Conservation (phyloP, 208 protist genomes). For the Acanthamoeba lugdunensis region DNA sequence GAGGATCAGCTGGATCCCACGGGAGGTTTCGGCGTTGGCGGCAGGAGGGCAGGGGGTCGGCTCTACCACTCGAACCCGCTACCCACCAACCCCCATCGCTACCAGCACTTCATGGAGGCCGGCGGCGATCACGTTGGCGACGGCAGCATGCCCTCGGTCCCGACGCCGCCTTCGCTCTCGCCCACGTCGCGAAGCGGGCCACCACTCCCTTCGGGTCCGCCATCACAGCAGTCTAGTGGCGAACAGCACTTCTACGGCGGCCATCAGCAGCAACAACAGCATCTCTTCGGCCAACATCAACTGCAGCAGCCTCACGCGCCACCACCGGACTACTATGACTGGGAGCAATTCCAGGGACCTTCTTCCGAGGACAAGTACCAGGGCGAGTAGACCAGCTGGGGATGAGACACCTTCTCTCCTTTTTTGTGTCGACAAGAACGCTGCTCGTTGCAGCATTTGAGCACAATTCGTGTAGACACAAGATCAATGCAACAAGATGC, state of each 20-base stretch:
- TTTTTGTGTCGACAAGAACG: neutral
- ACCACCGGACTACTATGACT: neutral
- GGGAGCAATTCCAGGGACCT: neutral
- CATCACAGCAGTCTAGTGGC: neutral
- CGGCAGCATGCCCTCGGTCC: neutral
- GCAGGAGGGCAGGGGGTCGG: neutral
- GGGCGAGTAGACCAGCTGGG: neutral
- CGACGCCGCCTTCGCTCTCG: neutral
- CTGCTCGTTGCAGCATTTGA: neutral
- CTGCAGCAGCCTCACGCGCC: neutral
- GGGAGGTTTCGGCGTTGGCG: neutral
- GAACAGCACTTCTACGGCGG: neutral
- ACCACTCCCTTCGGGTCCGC: neutral
- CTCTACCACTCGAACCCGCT: conserved; percentile 20
- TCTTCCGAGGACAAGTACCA: neutral
- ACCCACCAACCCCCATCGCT: neutral
- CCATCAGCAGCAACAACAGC: neutral
- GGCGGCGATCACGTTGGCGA: neutral
- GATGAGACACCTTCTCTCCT: too few species aligned
- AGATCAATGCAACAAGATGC: neutral
- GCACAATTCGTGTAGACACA: too few species aligned
- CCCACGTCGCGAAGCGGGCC: neutral
- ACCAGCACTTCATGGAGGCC: neutral
- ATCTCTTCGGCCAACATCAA: neutral
- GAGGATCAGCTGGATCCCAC: neutral